Conservation (phyloP, 306 rosid species). For the Cicer chorassanicum region DNA sequence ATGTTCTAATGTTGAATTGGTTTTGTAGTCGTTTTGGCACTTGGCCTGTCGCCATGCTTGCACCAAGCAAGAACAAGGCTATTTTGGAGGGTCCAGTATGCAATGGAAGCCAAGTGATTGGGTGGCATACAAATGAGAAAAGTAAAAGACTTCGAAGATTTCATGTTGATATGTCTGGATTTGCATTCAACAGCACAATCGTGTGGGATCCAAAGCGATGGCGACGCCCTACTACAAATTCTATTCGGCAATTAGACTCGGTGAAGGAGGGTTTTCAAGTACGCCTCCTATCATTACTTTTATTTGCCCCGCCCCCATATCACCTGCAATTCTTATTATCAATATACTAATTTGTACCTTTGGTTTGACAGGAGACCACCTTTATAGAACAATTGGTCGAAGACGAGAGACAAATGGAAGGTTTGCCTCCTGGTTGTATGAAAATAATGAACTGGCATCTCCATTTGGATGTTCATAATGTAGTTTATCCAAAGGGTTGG, state of each 20-base stretch:
- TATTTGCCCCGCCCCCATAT: slow-evolving; percentile 33
- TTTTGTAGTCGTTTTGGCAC: slow-evolving; percentile 83
- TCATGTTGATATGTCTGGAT: slow-evolving; percentile 99
- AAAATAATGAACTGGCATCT: slow-evolving; percentile 95
- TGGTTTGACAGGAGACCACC: slow-evolving; percentile 80
- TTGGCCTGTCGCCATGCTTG: slow-evolving; percentile 99
- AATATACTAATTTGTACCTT: slow-evolving; percentile 28
- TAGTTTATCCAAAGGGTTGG: slow-evolving; percentile 85
- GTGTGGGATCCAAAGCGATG: slow-evolving; percentile 96
- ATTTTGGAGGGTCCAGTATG: slow-evolving; percentile 97
- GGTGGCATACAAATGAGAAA: slow-evolving; percentile 98
- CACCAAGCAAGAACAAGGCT: slow-evolving; percentile 94
- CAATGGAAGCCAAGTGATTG: slow-evolving; percentile 87
- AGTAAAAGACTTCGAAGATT: slow-evolving; percentile 89
- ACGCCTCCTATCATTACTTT: slow-evolving; percentile 36
- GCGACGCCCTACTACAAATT: slow-evolving; percentile 68
- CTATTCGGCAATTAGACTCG: slow-evolving; percentile 79
- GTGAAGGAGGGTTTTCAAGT: slow-evolving; percentile 99
- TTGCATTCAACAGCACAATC: slow-evolving; percentile 96
- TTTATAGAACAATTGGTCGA: slow-evolving; percentile 87
- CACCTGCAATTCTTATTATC: slow-evolving; percentile 29
- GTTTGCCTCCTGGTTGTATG: slow-evolving; percentile 68
- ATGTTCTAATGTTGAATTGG: slow-evolving; percentile 44
- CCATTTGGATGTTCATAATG: slow-evolving; percentile 66
- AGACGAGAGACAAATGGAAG: slow-evolving; percentile 96